Percentiles rank a stretch among this genome's conserved stretches.
These are phyloP conservation scores for Elongisporangium prolatum DNA, from an alignment of 352 stramenopile genomes.

Conservation along the genomic window DNA sequence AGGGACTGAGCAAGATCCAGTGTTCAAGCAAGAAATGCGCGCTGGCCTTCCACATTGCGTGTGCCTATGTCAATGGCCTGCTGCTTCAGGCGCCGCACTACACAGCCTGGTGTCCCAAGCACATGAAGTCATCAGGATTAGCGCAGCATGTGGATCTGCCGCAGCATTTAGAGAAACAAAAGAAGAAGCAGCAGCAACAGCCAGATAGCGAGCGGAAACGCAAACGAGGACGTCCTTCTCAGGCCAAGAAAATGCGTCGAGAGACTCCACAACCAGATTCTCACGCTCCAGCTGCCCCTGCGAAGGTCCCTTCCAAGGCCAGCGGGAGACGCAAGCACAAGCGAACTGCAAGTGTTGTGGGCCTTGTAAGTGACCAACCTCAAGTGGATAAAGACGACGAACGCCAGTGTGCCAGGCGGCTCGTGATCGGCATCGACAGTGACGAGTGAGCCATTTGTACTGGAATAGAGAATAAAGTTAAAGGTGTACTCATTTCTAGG, in stretches of 20 bases:
- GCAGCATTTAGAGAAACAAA: constrained; percentile 45
- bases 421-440: constrained; percentile 43
- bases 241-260: constrained; percentile 20
- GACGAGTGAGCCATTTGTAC: constrained; percentile 13
- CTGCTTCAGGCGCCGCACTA: constrained; percentile 65
- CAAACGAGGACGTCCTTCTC: constrained; percentile 3
- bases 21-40: constrained; percentile 63
- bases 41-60: constrained; percentile 63
- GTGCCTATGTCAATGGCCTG: constrained; percentile 65
- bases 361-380: constrained; percentile 8
- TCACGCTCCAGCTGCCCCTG: constrained; percentile 6
- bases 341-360: constrained; percentile 9
- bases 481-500: too few relatives aligned
- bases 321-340: constrained; percentile 50
- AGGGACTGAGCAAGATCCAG: constrained; percentile 80
- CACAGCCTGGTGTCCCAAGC: constrained; percentile 68
- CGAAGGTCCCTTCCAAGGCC: constrained; percentile 38
- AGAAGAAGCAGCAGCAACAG: constrained; percentile 14
- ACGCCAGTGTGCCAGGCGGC: constrained; percentile 27
- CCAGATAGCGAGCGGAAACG: constrained; percentile 6
- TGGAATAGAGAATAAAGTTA: neutral
- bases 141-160: constrained; percentile 57
- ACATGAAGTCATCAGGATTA: constrained; percentile 71
- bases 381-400: constrained; percentile 12
- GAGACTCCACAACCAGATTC: constrained; percentile 22